A percentile compares a stretch with the other conserved stretches of the same genome.
phyloP scores from a whole-genome alignment of 2,329 filamentous ascomycete genomes.

The Aspergillus texensis region DNA sequence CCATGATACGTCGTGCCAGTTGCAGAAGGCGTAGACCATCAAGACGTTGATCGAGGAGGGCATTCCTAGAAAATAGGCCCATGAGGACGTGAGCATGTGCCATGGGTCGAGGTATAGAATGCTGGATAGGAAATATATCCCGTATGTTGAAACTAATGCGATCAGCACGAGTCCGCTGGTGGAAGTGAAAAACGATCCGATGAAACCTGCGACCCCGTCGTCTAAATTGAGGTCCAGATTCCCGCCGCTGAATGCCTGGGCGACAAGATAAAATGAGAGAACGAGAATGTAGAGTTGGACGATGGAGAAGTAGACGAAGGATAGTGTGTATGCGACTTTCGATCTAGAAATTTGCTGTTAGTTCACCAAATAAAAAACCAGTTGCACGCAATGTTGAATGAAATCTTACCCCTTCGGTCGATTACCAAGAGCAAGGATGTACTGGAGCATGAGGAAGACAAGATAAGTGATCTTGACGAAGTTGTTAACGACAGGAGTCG shows the following conservation, averaged over 20 bases:
- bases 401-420: slow-evolving; percentile 76
- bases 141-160: slow-evolving; percentile 89
- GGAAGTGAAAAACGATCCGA: slow-evolving; percentile 79
- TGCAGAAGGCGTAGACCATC: slow-evolving; percentile 99
- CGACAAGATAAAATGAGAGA: slow-evolving; percentile 83
- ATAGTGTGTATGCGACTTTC: slow-evolving; percentile 46
- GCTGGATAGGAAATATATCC: slow-evolving; percentile 93
- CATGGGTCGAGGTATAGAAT: slow-evolving; percentile 98
- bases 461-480: slow-evolving; percentile 90
- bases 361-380: too few relatives aligned
- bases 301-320: slow-evolving; percentile 87
- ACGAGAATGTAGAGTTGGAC: slow-evolving; percentile 91
- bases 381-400: too few relatives aligned
- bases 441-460: slow-evolving; percentile 88
- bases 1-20: slow-evolving; percentile 99
- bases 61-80: slow-evolving; percentile 65
- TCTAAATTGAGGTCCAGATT: slow-evolving; percentile 65
- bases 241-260: slow-evolving; percentile 71
- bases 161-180: slow-evolving; percentile 91
- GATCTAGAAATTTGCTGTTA: not conserved
- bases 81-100: slow-evolving; percentile 99
- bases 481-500: slow-evolving; percentile 88
- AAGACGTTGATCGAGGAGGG: slow-evolving; percentile 99
- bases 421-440: slow-evolving; percentile 95
- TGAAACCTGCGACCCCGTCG: slow-evolving; percentile 65